These are phyloP conservation scores for Trametes punicea DNA, from an alignment of 768 basidiomycete species.

Conservation along the genomic window DNA sequence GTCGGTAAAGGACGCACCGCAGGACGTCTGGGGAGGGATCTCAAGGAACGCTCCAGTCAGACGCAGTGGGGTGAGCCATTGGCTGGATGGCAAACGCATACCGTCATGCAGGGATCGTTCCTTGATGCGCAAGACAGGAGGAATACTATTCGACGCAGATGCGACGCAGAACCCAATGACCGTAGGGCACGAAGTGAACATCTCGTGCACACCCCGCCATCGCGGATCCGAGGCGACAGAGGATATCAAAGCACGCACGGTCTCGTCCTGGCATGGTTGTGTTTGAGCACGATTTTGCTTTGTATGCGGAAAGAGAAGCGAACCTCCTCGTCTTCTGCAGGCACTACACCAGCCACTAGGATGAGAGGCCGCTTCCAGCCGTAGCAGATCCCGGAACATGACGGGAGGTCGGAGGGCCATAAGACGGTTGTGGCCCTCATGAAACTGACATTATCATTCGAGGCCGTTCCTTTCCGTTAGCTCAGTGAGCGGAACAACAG, in stretches of 20 bases:
- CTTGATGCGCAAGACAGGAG: not conserved
- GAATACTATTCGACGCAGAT: not conserved
- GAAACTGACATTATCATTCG: not conserved
- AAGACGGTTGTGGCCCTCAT: conserved; percentile 22
- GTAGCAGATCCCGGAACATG: conserved; percentile 46
- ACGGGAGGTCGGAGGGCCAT: conserved; percentile 51
- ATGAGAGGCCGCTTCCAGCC: conserved; percentile 52
- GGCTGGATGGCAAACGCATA: no score
- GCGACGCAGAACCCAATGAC: not conserved
- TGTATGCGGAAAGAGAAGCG: no score
- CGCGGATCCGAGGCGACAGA: not conserved
- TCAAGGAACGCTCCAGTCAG: no score
- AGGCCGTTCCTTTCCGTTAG: no score
- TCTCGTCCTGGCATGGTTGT: no score
- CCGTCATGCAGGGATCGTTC: not conserved
- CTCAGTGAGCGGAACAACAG: no score
- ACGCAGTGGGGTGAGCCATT: no score
- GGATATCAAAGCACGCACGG: no score
- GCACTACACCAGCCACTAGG: conserved; percentile 52
- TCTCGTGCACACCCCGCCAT: conserved; percentile 5
- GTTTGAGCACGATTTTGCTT: no score
- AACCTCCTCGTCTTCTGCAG: conserved; percentile 16
- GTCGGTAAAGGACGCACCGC: conserved; percentile 37
- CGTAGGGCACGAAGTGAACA: conserved; percentile 4
- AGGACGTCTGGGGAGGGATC: not conserved